A percentile compares a stretch with the other conserved stretches of the same genome.
These are phyloP conservation scores for Cystobasidium pallidum DNA, from an alignment of 1,284 basidiomycete genomes.

Conservation along the genomic window DNA sequence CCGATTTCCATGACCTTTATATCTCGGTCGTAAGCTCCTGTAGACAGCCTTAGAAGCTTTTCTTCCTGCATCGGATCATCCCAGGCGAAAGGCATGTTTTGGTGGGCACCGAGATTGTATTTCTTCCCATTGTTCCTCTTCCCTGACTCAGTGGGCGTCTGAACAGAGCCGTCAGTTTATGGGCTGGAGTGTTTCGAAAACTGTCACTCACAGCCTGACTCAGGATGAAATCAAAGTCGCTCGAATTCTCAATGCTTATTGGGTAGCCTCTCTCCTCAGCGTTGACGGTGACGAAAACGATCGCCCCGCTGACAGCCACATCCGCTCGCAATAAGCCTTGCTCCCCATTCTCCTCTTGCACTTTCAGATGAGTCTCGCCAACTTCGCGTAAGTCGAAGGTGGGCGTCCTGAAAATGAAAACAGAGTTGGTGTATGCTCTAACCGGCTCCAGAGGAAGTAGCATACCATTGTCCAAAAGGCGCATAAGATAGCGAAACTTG, in stretches of 20 bases:
- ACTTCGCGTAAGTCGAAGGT: constrained; percentile 93
- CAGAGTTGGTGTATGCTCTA: neutral
- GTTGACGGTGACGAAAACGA: constrained; percentile 80
- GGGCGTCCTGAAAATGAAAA: constrained; percentile 69
- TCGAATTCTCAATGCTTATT: constrained; percentile 87
- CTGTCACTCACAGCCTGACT: constrained; percentile 70
- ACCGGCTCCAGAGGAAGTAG: neutral
- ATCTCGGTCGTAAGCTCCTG: constrained; percentile 69
- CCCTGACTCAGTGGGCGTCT: neutral
- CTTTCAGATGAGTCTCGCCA: constrained; percentile 77
- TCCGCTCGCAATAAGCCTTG: constrained; percentile 77
- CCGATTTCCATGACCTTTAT: constrained; percentile 98
- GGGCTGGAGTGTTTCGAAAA: neutral
- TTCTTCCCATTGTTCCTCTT: constrained; percentile 24
- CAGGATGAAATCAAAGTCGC: constrained; percentile 71
- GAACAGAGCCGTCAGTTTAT: neutral
- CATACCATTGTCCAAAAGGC: constrained; percentile 80
- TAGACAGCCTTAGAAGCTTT: constrained; percentile 75
- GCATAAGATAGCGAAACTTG: constrained; percentile 80
- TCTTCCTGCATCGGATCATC: constrained; percentile 84
- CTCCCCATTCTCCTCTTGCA: constrained; percentile 60
- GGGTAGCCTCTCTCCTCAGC: constrained; percentile 79
- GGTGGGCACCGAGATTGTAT: constrained; percentile 66
- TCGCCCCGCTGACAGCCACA: constrained; percentile 81
- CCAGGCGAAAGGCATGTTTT: constrained; percentile 80